Evolutionary conservation across 2,329 filamentous ascomycete species (phyloP), one percentile per base, ranked within the genome.

Genomic region (Colletotrichum lini): DNA sequence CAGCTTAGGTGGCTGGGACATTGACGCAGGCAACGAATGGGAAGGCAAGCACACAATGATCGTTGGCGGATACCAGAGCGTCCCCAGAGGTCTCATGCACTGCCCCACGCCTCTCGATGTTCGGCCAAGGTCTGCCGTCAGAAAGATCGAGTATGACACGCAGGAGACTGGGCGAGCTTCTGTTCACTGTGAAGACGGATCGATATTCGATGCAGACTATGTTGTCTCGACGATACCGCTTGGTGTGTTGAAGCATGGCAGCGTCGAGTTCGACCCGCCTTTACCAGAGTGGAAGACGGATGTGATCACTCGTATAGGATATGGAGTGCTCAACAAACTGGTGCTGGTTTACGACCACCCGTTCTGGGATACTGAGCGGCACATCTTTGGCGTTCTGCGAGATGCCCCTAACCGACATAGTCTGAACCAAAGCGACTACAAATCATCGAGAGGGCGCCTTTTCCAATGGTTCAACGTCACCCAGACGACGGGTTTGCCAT

Each of bases 381-480:
- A 99, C 80, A 98, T 99, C 81, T 98, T 99, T 80, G 97, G 96
- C 13, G 90, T 98, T 50, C 85, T 99, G 52, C 92, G 95, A 68
- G 91, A 94, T 74, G 91, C 95, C 3, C 84, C 87, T 26, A 89
- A 90, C 71, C 85, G 87, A 4, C 87, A 91, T 67, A 97, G 94
- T 78, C 87, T 95, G 65, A 86, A 91, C 54, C 94, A 97, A 77
- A 88, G 89, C 61, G 93, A 98, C 74, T 98, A 98, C 77, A 86
- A 91, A 6, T 85, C 88, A 4, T 91, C 91, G 72, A 90, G 96
- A 64, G 96, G 96, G n/a, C 92, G 95, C 30, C 98, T 98, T 82
- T 99, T 98, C 78, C 90, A 99, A 76, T 98, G 98, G 89, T 98
- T 98, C 89, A 98, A 99, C 77, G 94, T 95, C 65, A 92, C 95